These are phyloP conservation scores for Claviceps pazoutovae DNA, from an alignment of 2,329 filamentous ascomycete species.

Conservation along the genomic window DNA sequence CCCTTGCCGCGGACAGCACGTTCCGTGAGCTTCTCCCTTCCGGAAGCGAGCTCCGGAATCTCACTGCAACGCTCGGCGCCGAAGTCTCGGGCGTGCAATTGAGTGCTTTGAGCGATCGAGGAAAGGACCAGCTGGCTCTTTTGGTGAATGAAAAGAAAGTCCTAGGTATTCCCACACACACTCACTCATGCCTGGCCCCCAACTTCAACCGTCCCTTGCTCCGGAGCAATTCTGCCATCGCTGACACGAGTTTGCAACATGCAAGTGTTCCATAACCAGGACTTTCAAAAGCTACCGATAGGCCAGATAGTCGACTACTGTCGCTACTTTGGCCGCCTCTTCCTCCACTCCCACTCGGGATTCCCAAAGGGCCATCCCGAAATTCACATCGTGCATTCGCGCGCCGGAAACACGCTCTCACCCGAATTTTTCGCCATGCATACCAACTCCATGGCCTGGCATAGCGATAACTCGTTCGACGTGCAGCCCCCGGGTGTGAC, in stretches of 20 bases:
- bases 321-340: conserved; percentile 54
- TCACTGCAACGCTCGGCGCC: conserved; percentile 51
- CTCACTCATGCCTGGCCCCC: background rate
- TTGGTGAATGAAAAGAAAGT: conserved; percentile 54
- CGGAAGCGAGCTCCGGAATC: conserved; percentile 1
- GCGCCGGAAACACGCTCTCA: conserved; percentile 28
- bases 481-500: conserved; percentile 70
- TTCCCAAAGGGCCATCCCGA: conserved; percentile 52
- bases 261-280: conserved; percentile 31
- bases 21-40: background rate
- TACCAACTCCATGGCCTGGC: conserved; percentile 62
- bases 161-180: conserved; percentile 41
- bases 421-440: conserved; percentile 38
- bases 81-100: conserved; percentile 51
- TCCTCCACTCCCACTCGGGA: conserved; percentile 60
- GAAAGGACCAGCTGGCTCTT: conserved; percentile 52
- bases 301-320: conserved; percentile 48
- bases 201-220: too few relatives aligned
- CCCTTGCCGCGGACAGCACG: background rate
- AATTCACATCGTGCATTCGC: conserved; percentile 54
- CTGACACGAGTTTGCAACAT: background rate
- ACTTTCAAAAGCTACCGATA: conserved; percentile 48
- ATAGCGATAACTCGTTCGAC: conserved; percentile 71
- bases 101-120: conserved; percentile 44
- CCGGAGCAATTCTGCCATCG: too few relatives aligned